Evolutionary conservation across 371 early-diverging fungal genomes (phyloP).

Genomic region (Dentiscutata heterogama): DNA sequence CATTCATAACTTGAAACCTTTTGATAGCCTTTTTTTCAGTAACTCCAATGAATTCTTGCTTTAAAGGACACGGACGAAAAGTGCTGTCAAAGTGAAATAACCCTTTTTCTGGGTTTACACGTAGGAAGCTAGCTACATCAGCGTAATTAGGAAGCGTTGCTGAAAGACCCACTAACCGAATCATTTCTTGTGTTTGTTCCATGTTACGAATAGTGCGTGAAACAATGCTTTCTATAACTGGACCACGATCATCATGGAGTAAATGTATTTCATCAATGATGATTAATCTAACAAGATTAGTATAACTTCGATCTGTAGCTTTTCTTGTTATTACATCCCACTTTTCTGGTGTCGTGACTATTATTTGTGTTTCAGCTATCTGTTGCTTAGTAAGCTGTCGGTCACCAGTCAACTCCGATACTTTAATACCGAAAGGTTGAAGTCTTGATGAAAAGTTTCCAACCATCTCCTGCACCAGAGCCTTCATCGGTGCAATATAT

Average conservation of each 20-base stretch:
- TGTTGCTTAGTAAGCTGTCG: constrained; percentile 95
- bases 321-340: constrained; percentile 99
- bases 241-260: constrained; percentile 99
- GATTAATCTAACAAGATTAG: constrained; percentile 90
- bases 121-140: constrained; percentile 97
- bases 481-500: constrained; percentile 99
- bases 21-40: constrained; percentile 96
- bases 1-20: constrained; percentile 96
- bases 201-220: constrained; percentile 91
- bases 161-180: constrained; percentile 96
- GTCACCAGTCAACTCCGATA: constrained; percentile 99
- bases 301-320: constrained; percentile 93
- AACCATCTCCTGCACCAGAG: constrained; percentile 98
- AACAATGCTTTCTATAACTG: constrained; percentile 97
- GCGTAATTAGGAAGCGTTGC: constrained; percentile 99
- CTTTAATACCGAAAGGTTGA: constrained; percentile 82
- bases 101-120: constrained; percentile 83
- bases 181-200: constrained; percentile 90
- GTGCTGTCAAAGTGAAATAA: constrained; percentile 95
- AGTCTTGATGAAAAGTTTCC: constrained; percentile 89
- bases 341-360: constrained; percentile 99
- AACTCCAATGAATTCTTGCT: constrained; percentile 95
- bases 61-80: constrained; percentile 95
- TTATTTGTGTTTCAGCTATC: constrained; percentile 95
- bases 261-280: constrained; percentile 99